Evolutionary conservation across 2,329 filamentous ascomycete species (phyloP).

Genomic region (Cordyceps cateniannulata): DNA sequence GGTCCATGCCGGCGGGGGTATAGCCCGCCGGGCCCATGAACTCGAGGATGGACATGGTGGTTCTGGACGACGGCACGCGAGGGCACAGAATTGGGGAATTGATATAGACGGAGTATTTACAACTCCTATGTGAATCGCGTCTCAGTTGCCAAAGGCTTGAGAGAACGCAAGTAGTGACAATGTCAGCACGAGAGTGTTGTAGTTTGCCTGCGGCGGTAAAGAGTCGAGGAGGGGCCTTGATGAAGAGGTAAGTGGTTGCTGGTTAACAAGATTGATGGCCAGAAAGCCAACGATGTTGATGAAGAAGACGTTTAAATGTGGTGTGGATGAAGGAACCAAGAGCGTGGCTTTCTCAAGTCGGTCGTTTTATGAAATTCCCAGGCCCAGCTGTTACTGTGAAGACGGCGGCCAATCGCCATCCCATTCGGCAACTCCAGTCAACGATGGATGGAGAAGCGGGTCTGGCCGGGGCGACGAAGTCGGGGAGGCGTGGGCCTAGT

Average conservation of each 20-base stretch:
- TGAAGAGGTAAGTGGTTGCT: not conserved
- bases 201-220: not conserved
- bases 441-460: constrained; percentile 8
- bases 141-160: not conserved
- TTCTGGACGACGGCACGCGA: not conserved
- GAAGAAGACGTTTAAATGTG: not conserved
- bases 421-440: not conserved
- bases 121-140: not conserved
- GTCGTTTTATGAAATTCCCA: not conserved
- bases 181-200: not conserved
- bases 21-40: constrained; percentile 7
- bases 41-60: constrained; percentile 12
- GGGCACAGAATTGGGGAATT: too few species aligned
- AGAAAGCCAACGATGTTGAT: not conserved
- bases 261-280: not conserved
- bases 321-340: constrained; percentile 1
- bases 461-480: constrained; percentile 6
- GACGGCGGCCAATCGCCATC: not conserved
- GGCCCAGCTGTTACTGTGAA: not conserved
- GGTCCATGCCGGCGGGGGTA: constrained; percentile 11
- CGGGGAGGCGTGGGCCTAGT: constrained; percentile 10
- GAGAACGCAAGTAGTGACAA: not conserved
- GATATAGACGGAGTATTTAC: not conserved
- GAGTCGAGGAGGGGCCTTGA: not conserved
- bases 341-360: not conserved